Conservation (phyloP, 768 basidiomycete species). For the Pulveroboletus sp. region DNA sequence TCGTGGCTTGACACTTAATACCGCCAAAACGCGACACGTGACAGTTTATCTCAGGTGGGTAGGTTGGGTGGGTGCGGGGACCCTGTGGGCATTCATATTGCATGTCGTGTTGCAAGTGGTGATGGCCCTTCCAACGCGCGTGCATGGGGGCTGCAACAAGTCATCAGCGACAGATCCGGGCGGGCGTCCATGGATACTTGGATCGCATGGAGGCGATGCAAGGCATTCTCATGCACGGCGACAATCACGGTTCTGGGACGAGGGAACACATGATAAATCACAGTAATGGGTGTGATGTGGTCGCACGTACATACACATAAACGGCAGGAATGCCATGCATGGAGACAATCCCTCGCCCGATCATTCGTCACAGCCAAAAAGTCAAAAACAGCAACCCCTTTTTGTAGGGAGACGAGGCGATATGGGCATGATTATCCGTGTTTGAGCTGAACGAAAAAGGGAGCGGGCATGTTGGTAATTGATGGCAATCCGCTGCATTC, state of each 20-base stretch:
- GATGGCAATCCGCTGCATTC: neutral
- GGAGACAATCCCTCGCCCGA: neutral
- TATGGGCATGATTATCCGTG: neutral
- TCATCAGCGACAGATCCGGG: neutral
- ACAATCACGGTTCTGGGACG: neutral
- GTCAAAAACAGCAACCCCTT: neutral
- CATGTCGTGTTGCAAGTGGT: neutral
- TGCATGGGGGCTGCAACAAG: neutral
- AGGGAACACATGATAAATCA: neutral
- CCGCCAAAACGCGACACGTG: conserved; percentile 1
- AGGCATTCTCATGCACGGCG: neutral
- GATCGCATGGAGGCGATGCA: neutral
- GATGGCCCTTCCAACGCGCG: neutral
- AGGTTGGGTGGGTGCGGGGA: too few species aligned
- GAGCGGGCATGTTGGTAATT: neutral
- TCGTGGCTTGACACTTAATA: conserved; percentile 4
- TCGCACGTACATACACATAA: neutral
- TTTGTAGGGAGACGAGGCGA: neutral
- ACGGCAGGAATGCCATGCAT: neutral
- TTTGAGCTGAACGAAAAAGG: neutral
- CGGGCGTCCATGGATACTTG: neutral
- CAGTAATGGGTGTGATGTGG: neutral
- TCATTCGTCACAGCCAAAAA: neutral
- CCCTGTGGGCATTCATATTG: too few species aligned
- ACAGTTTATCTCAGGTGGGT: neutral